These are phyloP conservation scores for Suillus plorans DNA, from an alignment of 768 basidiomycete genomes.

Conservation along the genomic window DNA sequence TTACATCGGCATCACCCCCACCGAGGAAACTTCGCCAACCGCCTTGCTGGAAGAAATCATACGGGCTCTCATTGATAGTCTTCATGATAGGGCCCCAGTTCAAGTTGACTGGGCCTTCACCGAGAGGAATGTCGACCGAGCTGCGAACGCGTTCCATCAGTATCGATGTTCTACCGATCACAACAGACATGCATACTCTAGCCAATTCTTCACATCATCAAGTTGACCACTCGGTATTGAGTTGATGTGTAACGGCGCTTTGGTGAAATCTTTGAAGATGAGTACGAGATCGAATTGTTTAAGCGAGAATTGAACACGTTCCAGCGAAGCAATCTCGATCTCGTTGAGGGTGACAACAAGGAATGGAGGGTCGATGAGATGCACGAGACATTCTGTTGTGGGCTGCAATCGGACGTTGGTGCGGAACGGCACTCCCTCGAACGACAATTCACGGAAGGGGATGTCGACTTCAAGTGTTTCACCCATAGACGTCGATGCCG, in stretches of 20 bases:
- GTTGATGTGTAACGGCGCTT: slow-evolving; percentile 91
- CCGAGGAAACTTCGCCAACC: slow-evolving; percentile 93
- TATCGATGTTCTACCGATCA: not conserved
- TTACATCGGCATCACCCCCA: slow-evolving; percentile 66
- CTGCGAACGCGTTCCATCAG: slow-evolving; percentile 39
- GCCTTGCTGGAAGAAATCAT: slow-evolving; percentile 94
- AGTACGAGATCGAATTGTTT: slow-evolving; percentile 98
- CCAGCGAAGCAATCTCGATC: slow-evolving; percentile 95
- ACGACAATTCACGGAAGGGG: slow-evolving; percentile 95
- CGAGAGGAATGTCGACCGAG: slow-evolving; percentile 94
- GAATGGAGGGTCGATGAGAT: slow-evolving; percentile 94
- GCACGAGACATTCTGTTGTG: slow-evolving; percentile 94
- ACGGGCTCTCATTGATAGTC: slow-evolving; percentile 93
- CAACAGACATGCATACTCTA: slow-evolving; percentile 66
- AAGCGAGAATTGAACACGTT: slow-evolving; percentile 93
- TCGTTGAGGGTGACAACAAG: slow-evolving; percentile 92
- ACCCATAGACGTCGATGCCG: slow-evolving; percentile 76
- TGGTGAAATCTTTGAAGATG: slow-evolving; percentile 95
- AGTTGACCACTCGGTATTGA: slow-evolving; percentile 88
- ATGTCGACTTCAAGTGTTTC: slow-evolving; percentile 92
- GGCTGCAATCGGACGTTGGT: slow-evolving; percentile 94
- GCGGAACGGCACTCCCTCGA: slow-evolving; percentile 95
- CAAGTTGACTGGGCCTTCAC: slow-evolving; percentile 94
- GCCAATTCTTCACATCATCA: slow-evolving; percentile 98
- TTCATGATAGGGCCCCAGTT: slow-evolving; percentile 99